Conservation (phyloP, 306 rosid species). For the Fragaria iinumae region DNA sequence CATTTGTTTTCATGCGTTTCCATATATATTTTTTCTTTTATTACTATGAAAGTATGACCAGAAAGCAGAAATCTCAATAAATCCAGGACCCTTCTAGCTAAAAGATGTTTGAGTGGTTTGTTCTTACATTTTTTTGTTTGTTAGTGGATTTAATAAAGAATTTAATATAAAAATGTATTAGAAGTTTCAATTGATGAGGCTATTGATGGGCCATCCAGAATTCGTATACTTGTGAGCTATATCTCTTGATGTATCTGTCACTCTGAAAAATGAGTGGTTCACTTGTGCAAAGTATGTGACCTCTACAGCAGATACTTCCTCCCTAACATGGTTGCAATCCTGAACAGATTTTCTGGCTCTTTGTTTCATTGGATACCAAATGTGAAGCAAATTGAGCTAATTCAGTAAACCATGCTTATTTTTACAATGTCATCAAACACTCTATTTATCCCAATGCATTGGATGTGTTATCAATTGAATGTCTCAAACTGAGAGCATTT, state of each 20-base stretch:
- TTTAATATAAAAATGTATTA: conserved; percentile 12
- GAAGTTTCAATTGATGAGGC: neutral
- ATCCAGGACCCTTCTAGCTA: neutral
- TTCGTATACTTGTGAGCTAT: neutral
- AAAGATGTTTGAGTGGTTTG: neutral
- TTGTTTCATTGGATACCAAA: conserved; percentile 1
- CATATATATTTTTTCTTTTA: too few relatives aligned
- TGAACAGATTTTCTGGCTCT: neutral
- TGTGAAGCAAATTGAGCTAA: conserved; percentile 1
- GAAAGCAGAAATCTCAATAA: neutral
- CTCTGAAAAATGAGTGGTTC: neutral
- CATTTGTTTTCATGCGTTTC: neutral
- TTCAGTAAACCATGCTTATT: neutral
- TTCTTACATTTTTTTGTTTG: neutral
- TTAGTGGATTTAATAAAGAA: neutral
- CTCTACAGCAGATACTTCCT: neutral
- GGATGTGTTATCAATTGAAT: neutral
- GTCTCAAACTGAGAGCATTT: neutral
- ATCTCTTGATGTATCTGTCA: conserved; percentile 6
- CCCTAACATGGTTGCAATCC: neutral
- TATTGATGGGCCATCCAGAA: neutral
- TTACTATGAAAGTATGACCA: neutral
- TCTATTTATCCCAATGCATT: neutral
- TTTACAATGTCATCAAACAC: neutral
- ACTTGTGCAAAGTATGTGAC: neutral